Evolutionary conservation across 148 eudicot genomes (phyloP).

Genomic region (Dianthus caryophyllus): DNA sequence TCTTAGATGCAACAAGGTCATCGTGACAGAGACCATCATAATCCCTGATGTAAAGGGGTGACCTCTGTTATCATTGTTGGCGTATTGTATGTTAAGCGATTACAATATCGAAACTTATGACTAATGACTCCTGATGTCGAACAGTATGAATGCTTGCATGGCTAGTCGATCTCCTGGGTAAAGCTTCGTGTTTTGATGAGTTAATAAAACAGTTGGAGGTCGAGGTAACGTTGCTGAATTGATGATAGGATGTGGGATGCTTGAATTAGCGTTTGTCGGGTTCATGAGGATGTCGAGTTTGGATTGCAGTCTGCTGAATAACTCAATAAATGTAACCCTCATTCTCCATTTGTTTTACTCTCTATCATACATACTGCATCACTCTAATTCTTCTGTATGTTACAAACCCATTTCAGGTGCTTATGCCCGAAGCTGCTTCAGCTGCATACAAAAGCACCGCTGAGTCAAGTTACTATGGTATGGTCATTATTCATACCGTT

Average conservation of each 20-base stretch:
- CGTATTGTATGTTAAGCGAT: too few relatives aligned
- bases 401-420: conserved; percentile 39
- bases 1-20: too few relatives aligned
- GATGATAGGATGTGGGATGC: too few relatives aligned
- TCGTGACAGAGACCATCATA: too few relatives aligned
- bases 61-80: conserved; percentile 51
- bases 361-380: conserved; percentile 55
- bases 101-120: too few relatives aligned
- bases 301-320: conserved; percentile 49
- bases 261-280: conserved; percentile 50
- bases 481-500: conserved; percentile 15
- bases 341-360: conserved; percentile 46
- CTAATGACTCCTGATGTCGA: too few relatives aligned
- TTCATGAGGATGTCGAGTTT: conserved; percentile 49
- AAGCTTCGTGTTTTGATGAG: too few relatives aligned
- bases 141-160: too few relatives aligned
- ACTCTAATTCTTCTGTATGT: conserved; percentile 29
- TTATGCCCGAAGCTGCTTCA: conserved; percentile 59
- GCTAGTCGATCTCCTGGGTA: too few relatives aligned
- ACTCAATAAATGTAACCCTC: conserved; percentile 49
- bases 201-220: too few relatives aligned
- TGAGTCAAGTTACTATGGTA: conserved; percentile 84
- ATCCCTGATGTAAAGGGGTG: too few relatives aligned
- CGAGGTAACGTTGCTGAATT: too few relatives aligned
- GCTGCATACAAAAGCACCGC: conserved; percentile 57